phyloP scores from a whole-genome alignment of 371 early-diverging fungal species.

The Mucor lusitanicus region DNA sequence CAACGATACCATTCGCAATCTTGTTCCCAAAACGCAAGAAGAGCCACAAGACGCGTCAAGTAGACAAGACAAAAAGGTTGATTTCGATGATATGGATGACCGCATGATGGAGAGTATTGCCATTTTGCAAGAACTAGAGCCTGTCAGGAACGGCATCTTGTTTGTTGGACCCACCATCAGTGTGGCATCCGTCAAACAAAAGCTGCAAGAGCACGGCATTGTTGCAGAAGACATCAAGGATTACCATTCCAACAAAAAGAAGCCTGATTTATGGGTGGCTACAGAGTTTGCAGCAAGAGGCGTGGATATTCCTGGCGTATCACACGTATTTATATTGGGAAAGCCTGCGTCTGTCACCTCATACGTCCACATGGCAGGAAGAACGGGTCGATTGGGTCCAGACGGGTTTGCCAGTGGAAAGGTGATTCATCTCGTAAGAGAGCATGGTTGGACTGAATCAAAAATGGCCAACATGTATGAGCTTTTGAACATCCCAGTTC shows the following conservation, averaged over 20 bases:
- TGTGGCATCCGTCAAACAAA: constrained; percentile 23
- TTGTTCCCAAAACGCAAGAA: constrained; percentile 12
- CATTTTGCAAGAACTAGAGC: constrained; percentile 49
- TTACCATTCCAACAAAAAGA: background rate
- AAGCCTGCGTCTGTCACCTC: constrained; percentile 60
- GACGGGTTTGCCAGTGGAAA: constrained; percentile 46
- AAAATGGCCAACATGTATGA: constrained; percentile 44
- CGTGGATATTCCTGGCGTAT: constrained; percentile 82
- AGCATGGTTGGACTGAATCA: constrained; percentile 42
- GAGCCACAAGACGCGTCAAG: background rate
- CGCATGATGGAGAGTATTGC: constrained; percentile 65
- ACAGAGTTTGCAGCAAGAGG: constrained; percentile 86
- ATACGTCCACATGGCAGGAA: constrained; percentile 86
- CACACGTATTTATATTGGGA: constrained; percentile 85
- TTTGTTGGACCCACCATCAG: constrained; percentile 53
- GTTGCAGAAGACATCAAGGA: constrained; percentile 32
- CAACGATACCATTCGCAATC: constrained; percentile 52
- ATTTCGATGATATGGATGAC: constrained; percentile 62
- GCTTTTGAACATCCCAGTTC: constrained; percentile 31
- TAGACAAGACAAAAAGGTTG: constrained; percentile 11
- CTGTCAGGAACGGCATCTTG: constrained; percentile 58
- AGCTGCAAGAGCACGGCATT: constrained; percentile 29
- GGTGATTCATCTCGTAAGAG: constrained; percentile 58
- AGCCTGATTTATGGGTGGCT: constrained; percentile 54
- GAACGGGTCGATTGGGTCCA: constrained; percentile 72